A percentile compares a stretch with the other conserved stretches of the same genome.
Conservation (phyloP, 176 grass and related monocot species). For the Rhynchospora tenuis region DNA sequence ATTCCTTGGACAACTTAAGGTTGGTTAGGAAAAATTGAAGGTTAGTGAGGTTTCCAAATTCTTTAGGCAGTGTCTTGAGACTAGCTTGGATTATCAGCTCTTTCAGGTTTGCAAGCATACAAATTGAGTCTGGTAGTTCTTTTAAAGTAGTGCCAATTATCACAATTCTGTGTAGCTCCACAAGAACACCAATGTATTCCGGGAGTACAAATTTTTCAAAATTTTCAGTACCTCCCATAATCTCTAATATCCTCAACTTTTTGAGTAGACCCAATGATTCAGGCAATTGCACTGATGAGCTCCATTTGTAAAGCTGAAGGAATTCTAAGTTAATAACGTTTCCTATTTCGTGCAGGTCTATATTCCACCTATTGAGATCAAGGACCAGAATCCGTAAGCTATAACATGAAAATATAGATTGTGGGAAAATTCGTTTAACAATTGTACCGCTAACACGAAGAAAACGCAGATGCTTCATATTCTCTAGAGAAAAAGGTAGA, state of each 20-base stretch:
- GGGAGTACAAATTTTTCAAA: neutral
- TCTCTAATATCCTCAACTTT: neutral
- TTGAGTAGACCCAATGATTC: neutral
- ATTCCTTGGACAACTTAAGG: too few relatives aligned
- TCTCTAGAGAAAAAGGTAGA: neutral
- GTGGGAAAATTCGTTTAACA: neutral
- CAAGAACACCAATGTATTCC: neutral
- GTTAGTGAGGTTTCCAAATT: neutral
- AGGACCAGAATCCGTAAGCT: neutral
- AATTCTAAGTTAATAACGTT: conserved; percentile 1
- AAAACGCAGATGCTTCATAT: neutral
- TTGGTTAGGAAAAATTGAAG: neutral
- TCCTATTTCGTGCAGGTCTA: neutral
- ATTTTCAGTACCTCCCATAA: neutral
- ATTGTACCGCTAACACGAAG: neutral
- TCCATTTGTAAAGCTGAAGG: neutral
- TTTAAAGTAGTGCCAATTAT: neutral
- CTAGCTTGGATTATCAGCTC: neutral
- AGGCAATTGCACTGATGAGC: neutral
- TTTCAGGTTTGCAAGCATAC: neutral
- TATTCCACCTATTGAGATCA: neutral
- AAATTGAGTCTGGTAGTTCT: conserved; percentile 17
- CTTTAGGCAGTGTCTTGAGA: neutral
- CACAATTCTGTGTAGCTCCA: neutral
- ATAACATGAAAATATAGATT: neutral